Percentiles rank a stretch among this genome's conserved stretches.
These are phyloP conservation scores for Pneumocystis wakefieldiae DNA, from an alignment of 1,139 yeast species.

Conservation along the genomic window DNA sequence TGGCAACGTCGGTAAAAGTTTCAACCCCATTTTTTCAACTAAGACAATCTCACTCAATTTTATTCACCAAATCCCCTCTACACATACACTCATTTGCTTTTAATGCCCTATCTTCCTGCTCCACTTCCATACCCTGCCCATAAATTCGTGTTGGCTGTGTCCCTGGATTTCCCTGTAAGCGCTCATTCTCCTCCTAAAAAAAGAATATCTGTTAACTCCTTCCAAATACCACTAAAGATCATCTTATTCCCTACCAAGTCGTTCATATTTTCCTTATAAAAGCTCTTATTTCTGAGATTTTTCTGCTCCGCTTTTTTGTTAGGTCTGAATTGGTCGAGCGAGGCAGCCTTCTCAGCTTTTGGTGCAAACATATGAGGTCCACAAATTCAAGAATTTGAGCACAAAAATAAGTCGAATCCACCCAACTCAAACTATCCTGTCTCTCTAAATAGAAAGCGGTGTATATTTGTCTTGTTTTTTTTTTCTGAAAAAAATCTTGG, in stretches of 20 bases:
- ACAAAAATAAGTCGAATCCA: neutral
- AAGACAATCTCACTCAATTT: neutral
- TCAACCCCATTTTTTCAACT: slow-evolving; percentile 21
- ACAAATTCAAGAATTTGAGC: neutral
- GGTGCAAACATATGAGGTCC: neutral
- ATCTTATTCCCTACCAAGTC: neutral
- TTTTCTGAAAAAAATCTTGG: too few relatives aligned
- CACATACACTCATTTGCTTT: neutral
- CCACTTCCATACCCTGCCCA: neutral
- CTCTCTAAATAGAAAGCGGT: too few relatives aligned
- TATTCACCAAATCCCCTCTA: neutral
- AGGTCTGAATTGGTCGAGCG: neutral
- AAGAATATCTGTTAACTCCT: neutral
- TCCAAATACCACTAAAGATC: too few relatives aligned
- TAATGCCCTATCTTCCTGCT: neutral
- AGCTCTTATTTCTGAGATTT: neutral
- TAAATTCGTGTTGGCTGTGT: neutral
- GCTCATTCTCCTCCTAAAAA: neutral
- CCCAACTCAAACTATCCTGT: too few relatives aligned
- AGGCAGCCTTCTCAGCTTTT: neutral
- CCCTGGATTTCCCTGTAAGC: neutral
- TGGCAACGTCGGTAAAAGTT: slow-evolving; percentile 20
- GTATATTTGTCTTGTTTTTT: too few relatives aligned
- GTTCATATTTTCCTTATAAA: neutral
- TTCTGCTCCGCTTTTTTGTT: neutral